phyloP scores from a whole-genome alignment of 805 yeast species.

The Metschnikowia koreensis region DNA sequence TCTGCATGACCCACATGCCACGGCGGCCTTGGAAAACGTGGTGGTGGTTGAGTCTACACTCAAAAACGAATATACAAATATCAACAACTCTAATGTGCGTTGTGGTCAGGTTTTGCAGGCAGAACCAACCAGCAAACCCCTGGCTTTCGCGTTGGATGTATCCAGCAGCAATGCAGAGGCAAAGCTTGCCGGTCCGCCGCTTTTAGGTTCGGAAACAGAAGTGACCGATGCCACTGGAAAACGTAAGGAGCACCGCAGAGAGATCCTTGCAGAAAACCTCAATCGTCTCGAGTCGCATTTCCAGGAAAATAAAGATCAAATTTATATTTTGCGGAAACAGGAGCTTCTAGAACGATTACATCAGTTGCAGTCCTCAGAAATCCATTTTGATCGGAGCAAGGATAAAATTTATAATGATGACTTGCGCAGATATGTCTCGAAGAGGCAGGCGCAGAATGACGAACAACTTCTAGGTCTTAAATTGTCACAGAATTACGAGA shows the following conservation, averaged over 20 bases:
- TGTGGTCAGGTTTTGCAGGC: slow-evolving; percentile 5
- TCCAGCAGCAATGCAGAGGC: neutral
- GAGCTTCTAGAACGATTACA: slow-evolving; percentile 26
- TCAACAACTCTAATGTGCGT: neutral
- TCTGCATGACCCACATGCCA: slow-evolving; percentile 20
- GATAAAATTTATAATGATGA: slow-evolving; percentile 28
- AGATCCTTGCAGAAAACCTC: slow-evolving; percentile 17
- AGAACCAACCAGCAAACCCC: slow-evolving; percentile 1
- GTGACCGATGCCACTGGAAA: slow-evolving; percentile 17
- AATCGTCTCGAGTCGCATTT: slow-evolving; percentile 21
- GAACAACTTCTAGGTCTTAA: slow-evolving; percentile 33
- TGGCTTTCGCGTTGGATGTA: neutral
- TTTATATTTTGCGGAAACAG: slow-evolving; percentile 24
- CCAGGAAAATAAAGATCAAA: slow-evolving; percentile 15
- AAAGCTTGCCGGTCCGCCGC: neutral
- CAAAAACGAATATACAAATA: neutral
- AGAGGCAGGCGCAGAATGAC: slow-evolving; percentile 28
- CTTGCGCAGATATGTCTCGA: slow-evolving; percentile 19
- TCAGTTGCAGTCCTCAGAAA: slow-evolving; percentile 24
- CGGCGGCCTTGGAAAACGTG: slow-evolving; percentile 3
- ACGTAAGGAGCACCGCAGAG: slow-evolving; percentile 25
- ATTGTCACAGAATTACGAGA: slow-evolving; percentile 31
- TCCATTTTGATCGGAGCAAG: slow-evolving; percentile 22
- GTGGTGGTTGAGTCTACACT: slow-evolving; percentile 1
- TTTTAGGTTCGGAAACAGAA: slow-evolving; percentile 11